A percentile compares a stretch with the other conserved stretches of the same genome.
These are phyloP conservation scores for Pseudogymnoascus pannorum DNA, from an alignment of 2,329 filamentous ascomycete species.

Conservation along the genomic window DNA sequence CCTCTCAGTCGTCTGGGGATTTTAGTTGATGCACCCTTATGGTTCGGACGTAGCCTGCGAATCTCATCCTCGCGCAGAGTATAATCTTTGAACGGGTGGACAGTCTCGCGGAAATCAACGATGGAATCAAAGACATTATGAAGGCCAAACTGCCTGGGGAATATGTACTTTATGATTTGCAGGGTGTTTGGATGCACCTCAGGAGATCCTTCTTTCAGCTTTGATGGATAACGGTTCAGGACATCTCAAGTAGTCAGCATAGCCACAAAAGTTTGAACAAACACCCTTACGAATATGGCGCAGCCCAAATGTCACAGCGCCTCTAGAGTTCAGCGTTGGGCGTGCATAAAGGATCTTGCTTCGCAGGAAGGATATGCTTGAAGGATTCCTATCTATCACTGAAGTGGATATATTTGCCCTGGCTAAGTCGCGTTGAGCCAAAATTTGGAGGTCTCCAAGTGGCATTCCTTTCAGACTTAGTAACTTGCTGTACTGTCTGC, in stretches of 20 bases:
- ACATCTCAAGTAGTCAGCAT: constrained; percentile 52
- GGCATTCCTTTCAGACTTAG: constrained; percentile 20
- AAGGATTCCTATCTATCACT: constrained; percentile 33
- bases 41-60: constrained; percentile 15
- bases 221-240: constrained; percentile 58
- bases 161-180: constrained; percentile 85
- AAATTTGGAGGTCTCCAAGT: constrained; percentile 22
- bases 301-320: constrained; percentile 64
- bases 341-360: constrained; percentile 82
- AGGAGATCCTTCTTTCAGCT: constrained; percentile 9
- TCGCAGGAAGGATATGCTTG: constrained; percentile 64
- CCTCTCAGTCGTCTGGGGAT: constrained; percentile 66
- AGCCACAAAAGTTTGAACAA: constrained; percentile 12
- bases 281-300: constrained; percentile 67
- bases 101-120: constrained; percentile 56
- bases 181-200: constrained; percentile 47
- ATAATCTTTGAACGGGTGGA: constrained; percentile 75
- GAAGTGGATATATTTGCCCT: constrained; percentile 25
- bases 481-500: background rate
- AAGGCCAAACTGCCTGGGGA: constrained; percentile 80
- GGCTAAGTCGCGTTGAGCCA: background rate
- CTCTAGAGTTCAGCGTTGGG: constrained; percentile 60
- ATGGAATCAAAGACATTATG: constrained; percentile 85
- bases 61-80: constrained; percentile 82
- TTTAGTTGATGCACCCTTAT: constrained; percentile 22